Percentiles rank a stretch among this genome's conserved stretches.
These are phyloP conservation scores for Calonectria crousiana DNA, from an alignment of 2,329 filamentous ascomycete genomes.

Conservation along the genomic window DNA sequence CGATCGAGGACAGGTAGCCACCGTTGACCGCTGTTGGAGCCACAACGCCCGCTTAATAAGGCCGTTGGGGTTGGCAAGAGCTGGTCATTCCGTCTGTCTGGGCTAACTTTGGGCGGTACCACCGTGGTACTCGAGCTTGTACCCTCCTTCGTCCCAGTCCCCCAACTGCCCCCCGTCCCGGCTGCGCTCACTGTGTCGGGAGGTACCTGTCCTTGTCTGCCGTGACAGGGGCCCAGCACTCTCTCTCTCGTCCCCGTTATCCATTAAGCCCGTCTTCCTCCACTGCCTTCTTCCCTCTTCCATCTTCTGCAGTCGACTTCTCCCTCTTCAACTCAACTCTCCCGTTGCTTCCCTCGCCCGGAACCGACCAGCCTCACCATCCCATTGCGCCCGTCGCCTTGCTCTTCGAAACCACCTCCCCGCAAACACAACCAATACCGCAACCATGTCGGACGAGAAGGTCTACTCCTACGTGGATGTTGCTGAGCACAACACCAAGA, in stretches of 20 bases:
- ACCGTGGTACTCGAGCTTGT: not conserved
- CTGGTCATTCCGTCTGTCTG: not conserved
- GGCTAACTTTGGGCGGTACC: not conserved
- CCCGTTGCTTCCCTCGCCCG: slow-evolving; percentile 19
- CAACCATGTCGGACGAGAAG: slow-evolving; percentile 49
- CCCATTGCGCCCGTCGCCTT: slow-evolving; percentile 21
- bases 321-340: slow-evolving; percentile 18
- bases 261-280: slow-evolving; percentile 23
- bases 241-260: slow-evolving; percentile 22
- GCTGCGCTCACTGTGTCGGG: slow-evolving; percentile 9
- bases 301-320: slow-evolving; percentile 20
- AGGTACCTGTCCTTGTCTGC: slow-evolving; percentile 18
- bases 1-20: not conserved
- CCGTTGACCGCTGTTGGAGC: not conserved
- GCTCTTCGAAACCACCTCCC: slow-evolving; percentile 26
- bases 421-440: slow-evolving; percentile 34
- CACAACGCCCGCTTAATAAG: slow-evolving; percentile 2
- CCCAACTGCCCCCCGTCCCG: not conserved
- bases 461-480: slow-evolving; percentile 85
- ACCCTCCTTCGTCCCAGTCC: not conserved
- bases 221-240: slow-evolving; percentile 36
- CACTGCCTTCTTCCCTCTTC: slow-evolving; percentile 25
- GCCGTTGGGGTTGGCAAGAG: slow-evolving; percentile 1
- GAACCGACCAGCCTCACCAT: slow-evolving; percentile 24
- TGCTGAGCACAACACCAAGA: slow-evolving; percentile 90